Evolutionary conservation across 1,284 basidiomycete genomes (phyloP), one percentile per base, ranked within the genome.

Genomic region (Leccinum griseonigrum): DNA sequence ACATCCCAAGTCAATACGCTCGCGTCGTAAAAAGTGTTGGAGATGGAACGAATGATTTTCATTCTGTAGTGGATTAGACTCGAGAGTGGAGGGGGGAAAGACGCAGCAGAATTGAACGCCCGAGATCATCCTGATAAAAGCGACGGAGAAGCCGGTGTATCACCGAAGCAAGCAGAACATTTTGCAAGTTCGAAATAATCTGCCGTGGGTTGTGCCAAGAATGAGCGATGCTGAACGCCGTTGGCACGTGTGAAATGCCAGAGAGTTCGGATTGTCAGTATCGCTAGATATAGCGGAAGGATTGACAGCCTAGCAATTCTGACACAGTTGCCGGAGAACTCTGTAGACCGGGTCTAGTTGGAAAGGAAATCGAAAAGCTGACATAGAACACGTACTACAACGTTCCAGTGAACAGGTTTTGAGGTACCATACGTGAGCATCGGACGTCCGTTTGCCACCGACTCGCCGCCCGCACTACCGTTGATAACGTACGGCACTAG

Each of bases 1-100:
- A 81, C 57, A 68, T 91, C 90, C 81, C 82, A 86, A 18, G 72
- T 64, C 22, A 83, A 71, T 54, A 85, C 67, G 46, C 66, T 22
- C 10, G 52, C 46, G n/a, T 56, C 58, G 8, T 56, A 66, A 32
- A 67, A 51, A 36, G 22, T n/a, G 13, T 65, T 65, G 31, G 62
- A 69, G 54, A 70, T 29, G 4, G 51, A 22, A 29, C 3, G 10
- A 7, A 69, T 38, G 22, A 68, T 3, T 16, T 22, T 57, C 69
- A 68, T 70, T 40, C 28, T 64, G 43, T n/a, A 22, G 38, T n/a
- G n/a, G 22, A 29, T 10, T 18, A 28, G 2, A 32, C 16, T 40
- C 5, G 36, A 18, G 63, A 32, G 26, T 6, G 2, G 32, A 11
- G n/a, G 60, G 55, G 22, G 28, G 29, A 1, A 28, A 48, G 34